Conservation (phyloP, 1,284 basidiomycete genomes). For the Cutaneotrichosporon dermatis region DNA sequence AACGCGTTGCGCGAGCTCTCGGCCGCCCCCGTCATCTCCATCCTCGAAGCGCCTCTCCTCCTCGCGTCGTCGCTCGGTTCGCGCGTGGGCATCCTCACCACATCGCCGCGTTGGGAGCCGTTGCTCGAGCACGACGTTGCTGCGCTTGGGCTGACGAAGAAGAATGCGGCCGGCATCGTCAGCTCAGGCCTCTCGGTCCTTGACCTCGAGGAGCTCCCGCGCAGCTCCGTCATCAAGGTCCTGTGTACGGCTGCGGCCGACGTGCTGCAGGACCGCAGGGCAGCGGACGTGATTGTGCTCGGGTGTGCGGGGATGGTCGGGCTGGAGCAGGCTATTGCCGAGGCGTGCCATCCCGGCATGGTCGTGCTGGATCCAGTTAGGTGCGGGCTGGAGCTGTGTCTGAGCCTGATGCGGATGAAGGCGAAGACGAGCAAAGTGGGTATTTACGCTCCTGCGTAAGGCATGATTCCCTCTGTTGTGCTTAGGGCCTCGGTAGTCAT, state of each 20-base stretch:
- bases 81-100: slow-evolving; percentile 55
- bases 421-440: slow-evolving; percentile 32
- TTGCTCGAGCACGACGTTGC: slow-evolving; percentile 48
- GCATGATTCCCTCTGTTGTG: too few relatives aligned
- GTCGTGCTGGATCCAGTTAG: slow-evolving; percentile 52
- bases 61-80: slow-evolving; percentile 34
- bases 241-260: slow-evolving; percentile 40
- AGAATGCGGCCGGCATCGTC: slow-evolving; percentile 50
- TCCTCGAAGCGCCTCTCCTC: slow-evolving; percentile 54
- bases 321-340: slow-evolving; percentile 49
- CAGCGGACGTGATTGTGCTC: slow-evolving; percentile 51
- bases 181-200: slow-evolving; percentile 52
- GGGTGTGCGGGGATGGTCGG: slow-evolving; percentile 57
- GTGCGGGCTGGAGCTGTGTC: slow-evolving; percentile 40
- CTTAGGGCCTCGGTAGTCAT: too few relatives aligned
- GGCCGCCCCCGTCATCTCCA: slow-evolving; percentile 49
- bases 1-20: slow-evolving; percentile 49
- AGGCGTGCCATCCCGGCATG: slow-evolving; percentile 35
- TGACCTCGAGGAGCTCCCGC: slow-evolving; percentile 50
- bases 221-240: slow-evolving; percentile 43
- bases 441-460: slow-evolving; percentile 16
- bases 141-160: slow-evolving; percentile 32
- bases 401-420: slow-evolving; percentile 25
- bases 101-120: slow-evolving; percentile 52
- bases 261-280: slow-evolving; percentile 36